phyloP scores from a whole-genome alignment of 495 filamentous ascomycete genomes.

The Talaromyces stipitatus region DNA sequence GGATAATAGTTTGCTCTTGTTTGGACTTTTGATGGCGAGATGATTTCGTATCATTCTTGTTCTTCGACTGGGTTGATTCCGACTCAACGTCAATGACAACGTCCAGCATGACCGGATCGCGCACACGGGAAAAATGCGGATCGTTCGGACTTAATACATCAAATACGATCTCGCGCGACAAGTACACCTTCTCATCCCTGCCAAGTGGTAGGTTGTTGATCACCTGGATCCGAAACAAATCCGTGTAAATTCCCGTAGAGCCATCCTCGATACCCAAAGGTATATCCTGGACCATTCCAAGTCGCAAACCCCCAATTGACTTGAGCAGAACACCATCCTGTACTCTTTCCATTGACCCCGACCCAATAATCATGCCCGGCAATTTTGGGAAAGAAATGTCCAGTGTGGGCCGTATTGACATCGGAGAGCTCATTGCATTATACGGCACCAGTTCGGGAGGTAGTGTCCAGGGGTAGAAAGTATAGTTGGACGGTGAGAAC shows the following conservation, averaged over 20 bases:
- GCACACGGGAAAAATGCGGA: slow-evolving; percentile 72
- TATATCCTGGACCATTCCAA: slow-evolving; percentile 71
- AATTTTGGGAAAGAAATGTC: slow-evolving; percentile 75
- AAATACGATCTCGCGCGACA: slow-evolving; percentile 67
- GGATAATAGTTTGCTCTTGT: background rate
- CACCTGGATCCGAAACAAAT: slow-evolving; percentile 60
- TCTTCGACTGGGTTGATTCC: slow-evolving; percentile 28
- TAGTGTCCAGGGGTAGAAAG: slow-evolving; percentile 89
- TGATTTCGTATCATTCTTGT: slow-evolving; percentile 16
- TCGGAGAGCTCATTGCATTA: slow-evolving; percentile 62
- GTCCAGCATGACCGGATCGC: slow-evolving; percentile 65
- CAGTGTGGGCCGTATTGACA: slow-evolving; percentile 54
- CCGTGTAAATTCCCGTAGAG: slow-evolving; percentile 17
- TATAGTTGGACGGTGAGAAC: slow-evolving; percentile 66
- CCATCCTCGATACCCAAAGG: slow-evolving; percentile 11
- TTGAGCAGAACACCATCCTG: slow-evolving; percentile 73
- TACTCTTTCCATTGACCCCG: slow-evolving; percentile 49
- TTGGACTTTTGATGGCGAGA: background rate
- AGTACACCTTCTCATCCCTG: slow-evolving; percentile 81
- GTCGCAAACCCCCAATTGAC: slow-evolving; percentile 66
- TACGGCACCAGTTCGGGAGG: slow-evolving; percentile 63
- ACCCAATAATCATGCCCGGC: slow-evolving; percentile 46
- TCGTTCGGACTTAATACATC: slow-evolving; percentile 65
- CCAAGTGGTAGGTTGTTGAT: slow-evolving; percentile 77
- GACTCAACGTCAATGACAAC: slow-evolving; percentile 54